phyloP scores from a whole-genome alignment of 306 rosid genomes.

The Sesbania bispinosa region DNA sequence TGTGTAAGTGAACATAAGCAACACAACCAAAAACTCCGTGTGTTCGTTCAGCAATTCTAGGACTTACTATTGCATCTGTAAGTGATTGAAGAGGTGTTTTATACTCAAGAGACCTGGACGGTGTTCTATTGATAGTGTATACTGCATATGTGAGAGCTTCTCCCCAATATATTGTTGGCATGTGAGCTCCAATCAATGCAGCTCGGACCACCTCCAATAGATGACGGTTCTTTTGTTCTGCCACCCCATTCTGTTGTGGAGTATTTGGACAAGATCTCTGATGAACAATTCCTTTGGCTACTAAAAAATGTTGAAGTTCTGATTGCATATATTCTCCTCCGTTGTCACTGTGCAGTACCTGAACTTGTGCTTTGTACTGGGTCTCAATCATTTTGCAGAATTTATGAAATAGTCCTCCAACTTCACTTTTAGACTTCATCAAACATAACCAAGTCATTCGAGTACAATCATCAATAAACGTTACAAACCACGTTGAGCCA shows the following conservation, averaged over 20 bases:
- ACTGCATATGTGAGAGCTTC: not conserved
- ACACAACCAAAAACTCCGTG: not conserved
- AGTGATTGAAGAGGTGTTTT: not conserved
- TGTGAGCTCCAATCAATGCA: not conserved
- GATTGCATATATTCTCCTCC: not conserved
- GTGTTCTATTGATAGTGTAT: not conserved
- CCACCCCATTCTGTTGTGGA: slow-evolving; percentile 3
- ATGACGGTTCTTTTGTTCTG: not conserved
- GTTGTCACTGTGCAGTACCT: not conserved
- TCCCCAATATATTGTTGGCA: not conserved
- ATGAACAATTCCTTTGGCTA: not conserved
- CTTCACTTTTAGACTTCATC: not conserved
- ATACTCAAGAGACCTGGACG: not conserved
- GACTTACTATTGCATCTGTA: not conserved
- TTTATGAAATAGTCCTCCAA: not conserved
- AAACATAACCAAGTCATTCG: not conserved
- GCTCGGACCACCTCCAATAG: too few species aligned
- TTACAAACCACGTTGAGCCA: slow-evolving; percentile 15
- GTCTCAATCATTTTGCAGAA: slow-evolving; percentile 9
- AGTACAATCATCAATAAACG: slow-evolving; percentile 10
- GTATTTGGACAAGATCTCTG: slow-evolving; percentile 5
- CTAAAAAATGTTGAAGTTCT: not conserved
- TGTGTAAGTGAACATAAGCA: not conserved
- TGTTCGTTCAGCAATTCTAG: not conserved
- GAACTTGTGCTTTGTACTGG: not conserved